phyloP scores from a whole-genome alignment of 345 rosid species.

The Murraya paniculata region DNA sequence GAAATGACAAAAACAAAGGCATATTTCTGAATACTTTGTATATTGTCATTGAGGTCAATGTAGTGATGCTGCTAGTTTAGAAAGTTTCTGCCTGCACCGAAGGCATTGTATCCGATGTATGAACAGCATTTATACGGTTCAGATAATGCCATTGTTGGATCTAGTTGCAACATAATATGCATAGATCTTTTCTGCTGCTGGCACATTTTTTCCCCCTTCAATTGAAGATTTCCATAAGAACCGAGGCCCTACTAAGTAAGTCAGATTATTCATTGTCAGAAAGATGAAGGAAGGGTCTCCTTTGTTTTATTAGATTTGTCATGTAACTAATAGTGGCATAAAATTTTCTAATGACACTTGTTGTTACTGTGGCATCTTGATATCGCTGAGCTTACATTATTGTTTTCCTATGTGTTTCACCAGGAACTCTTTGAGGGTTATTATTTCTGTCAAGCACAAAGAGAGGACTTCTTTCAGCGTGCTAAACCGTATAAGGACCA shows the following conservation, averaged over 20 bases:
- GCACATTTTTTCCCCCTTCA: background rate
- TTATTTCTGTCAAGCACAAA: conserved; percentile 98
- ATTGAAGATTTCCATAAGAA: background rate
- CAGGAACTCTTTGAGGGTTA: conserved; percentile 96
- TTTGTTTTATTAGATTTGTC: background rate
- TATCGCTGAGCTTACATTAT: background rate
- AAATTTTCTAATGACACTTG: background rate
- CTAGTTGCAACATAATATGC: background rate
- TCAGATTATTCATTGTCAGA: background rate
- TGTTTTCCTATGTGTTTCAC: conserved; percentile 6
- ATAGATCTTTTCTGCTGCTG: background rate
- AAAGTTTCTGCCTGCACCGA: background rate
- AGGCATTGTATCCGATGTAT: background rate
- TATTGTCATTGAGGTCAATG: background rate
- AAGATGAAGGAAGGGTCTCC: background rate
- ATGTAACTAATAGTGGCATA: background rate
- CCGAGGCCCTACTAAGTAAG: background rate
- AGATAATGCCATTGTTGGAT: background rate
- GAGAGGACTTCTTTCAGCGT: conserved; percentile 72
- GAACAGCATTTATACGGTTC: background rate
- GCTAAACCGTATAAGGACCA: conserved; percentile 82
- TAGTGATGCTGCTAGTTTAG: background rate
- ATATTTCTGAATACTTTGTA: background rate
- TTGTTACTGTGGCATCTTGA: background rate
- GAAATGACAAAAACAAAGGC: background rate